Evolutionary conservation across 2,329 filamentous ascomycete genomes (phyloP), one percentile per base, ranked within the genome.

Genomic region (Raffaelea albimanens): DNA sequence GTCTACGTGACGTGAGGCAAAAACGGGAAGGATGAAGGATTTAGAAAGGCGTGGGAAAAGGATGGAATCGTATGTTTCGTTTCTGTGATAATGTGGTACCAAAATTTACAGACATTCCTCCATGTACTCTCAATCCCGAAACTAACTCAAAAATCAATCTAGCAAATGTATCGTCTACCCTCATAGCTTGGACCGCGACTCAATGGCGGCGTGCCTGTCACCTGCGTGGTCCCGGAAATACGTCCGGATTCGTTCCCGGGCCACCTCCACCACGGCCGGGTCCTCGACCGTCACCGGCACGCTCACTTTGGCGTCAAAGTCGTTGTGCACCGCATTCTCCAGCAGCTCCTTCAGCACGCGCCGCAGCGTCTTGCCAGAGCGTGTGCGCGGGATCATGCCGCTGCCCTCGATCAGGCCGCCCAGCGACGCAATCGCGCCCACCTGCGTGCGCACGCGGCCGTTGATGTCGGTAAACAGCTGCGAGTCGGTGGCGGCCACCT

Each of bases 281-380:
- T 96, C 90, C 66, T 95, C 90, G 42, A 96, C 84, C 3, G 89
- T 95, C 22, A 84, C 85, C 9, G 90, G 90, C 41, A 91, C 78
- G 52, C 73, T 72, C 2, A 95, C 83, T 43, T 77, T 70, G 61
- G 80, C 84, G 16, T 83, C 82, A 56, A 84, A 84, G 22, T 90
- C 78, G 1, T 78, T 86, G 50, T 83, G 75, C 5, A 83, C 80
- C 0, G 80, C 88, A 59, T 94, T 87, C 68, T 96, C 90, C 16
- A 95, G 67, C 55, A 96, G 67, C 66, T 95, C 87, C 29, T 87
- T 74, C 61, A 96, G 66, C 29, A 95, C 87, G 21, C 90, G 72
- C 3, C 90, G 73, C 50, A 96, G 65, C 4, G 88, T 95, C 75
- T 96, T 97, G 23, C 91, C 91, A n/a, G 83, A 88, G 23, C 90